Evolutionary conservation across 2,329 filamentous ascomycete species (phyloP).

Genomic region (Fusarium succisae): DNA sequence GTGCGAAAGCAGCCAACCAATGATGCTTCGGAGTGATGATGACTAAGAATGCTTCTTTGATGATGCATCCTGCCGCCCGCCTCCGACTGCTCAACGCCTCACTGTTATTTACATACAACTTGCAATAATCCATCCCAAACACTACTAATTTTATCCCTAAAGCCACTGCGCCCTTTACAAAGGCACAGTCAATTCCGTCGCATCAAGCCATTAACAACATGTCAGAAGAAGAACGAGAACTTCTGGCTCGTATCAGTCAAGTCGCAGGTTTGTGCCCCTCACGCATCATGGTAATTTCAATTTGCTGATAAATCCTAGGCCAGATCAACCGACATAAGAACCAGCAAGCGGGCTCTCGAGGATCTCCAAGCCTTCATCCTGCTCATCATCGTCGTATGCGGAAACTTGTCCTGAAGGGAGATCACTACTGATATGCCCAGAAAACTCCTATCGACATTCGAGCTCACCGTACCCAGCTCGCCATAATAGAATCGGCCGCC

Average conservation of each 20-base stretch:
- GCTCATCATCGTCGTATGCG: slow-evolving; percentile 51
- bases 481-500: slow-evolving; percentile 50
- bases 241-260: slow-evolving; percentile 63
- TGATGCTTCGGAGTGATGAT: slow-evolving; percentile 18
- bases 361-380: slow-evolving; percentile 42
- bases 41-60: slow-evolving; percentile 35
- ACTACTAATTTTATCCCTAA: background rate
- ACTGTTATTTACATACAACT: background rate
- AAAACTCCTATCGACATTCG: slow-evolving; percentile 47
- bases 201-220: slow-evolving; percentile 41
- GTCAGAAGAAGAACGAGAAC: slow-evolving; percentile 61
- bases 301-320: slow-evolving; percentile 57
- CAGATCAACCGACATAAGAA: slow-evolving; percentile 85
- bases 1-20: slow-evolving; percentile 22
- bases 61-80: slow-evolving; percentile 31
- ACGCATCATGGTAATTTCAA: slow-evolving; percentile 10
- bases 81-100: background rate
- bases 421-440: slow-evolving; percentile 35
- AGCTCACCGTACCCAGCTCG: slow-evolving; percentile 48
- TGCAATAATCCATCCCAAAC: slow-evolving; percentile 3
- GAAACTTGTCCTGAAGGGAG: background rate
- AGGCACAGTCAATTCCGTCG: background rate
- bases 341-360: slow-evolving; percentile 58
- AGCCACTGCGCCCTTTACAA: background rate
- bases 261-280: slow-evolving; percentile 55